Evolutionary conservation across 2,329 filamentous ascomycete species (phyloP), one percentile per base, ranked within the genome.

Genomic region (Xylaria digitata): DNA sequence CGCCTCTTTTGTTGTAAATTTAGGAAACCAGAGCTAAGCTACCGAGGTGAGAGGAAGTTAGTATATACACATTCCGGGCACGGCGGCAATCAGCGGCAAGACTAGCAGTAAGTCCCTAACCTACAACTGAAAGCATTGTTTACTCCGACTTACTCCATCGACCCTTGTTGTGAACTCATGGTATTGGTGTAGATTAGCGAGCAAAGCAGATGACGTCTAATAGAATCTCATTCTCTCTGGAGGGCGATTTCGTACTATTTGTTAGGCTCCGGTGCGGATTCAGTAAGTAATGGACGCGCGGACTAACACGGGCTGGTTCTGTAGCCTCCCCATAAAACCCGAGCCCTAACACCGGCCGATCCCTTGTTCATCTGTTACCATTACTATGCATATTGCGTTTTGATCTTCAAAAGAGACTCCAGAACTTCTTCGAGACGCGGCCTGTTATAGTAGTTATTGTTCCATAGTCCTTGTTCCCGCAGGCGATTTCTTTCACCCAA

Each of bases 371-470:
- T 45, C 11, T 37, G 45, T 30, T 56, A 52, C 6, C 13, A 40
- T 60, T 21, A 61, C 6, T n/a, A 56, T 21, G 19, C 23, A 59
- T 63, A 37, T 32, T 71, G 63, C 30, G 48, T 54, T 58, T 72
- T 68, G 58, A 73, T 72, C 13, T 57, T 62, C 52, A 75, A 62
- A 46, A 82, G 68, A 40, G 65, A 66, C 3, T 68, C 65, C 1
- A 81, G 61, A 42, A 87, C 83, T 66, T 86, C 80, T 45, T 74
- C 76, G 52, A 87, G 71, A 8, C 71, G 82, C 1, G 85, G 85
- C 6, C 86, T 78, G 32, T 79, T 74, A 69, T 82, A 87, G 68
- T 82, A 82, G 67, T 87, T 87, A 53, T 81, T 81, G 21, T 82
- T 78, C 85, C 85, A 87, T 50, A 75, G 72, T 2, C 84, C 84